Conservation (phyloP, 495 filamentous ascomycete species). For the Pseudoneurospora amorphoporcata region DNA sequence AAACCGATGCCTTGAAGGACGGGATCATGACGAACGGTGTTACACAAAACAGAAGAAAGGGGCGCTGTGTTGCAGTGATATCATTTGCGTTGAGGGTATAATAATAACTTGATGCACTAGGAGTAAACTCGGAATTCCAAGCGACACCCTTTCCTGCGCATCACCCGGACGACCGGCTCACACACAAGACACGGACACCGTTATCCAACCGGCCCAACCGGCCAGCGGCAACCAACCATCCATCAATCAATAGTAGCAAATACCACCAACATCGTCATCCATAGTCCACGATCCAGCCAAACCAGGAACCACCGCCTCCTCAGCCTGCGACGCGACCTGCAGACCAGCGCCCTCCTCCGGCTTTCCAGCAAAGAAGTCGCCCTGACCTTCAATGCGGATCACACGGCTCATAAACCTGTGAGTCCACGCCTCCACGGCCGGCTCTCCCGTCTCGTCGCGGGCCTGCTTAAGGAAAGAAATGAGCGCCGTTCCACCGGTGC, state of each 20-base stretch:
- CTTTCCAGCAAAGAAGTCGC: slow-evolving; percentile 56
- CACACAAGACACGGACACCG: not conserved
- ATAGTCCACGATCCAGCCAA: slow-evolving; percentile 79
- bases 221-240: not conserved
- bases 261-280: slow-evolving; percentile 60
- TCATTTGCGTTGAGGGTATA: not conserved
- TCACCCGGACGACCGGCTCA: too few relatives aligned
- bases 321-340: slow-evolving; percentile 24
- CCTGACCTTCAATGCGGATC: slow-evolving; percentile 31
- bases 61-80: not conserved
- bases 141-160: not conserved
- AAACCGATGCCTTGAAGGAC: too few relatives aligned
- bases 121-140: not conserved
- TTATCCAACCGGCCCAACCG: not conserved
- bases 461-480: slow-evolving; percentile 95
- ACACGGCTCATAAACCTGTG: slow-evolving; percentile 56
- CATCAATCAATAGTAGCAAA: slow-evolving; percentile 32
- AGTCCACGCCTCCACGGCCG: slow-evolving; percentile 77
- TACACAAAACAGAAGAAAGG: not conserved
- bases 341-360: slow-evolving; percentile 20
- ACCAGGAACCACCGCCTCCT: slow-evolving; percentile 64
- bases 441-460: slow-evolving; percentile 89
- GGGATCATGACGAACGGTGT: not conserved
- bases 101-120: not conserved
- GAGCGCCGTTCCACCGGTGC: slow-evolving; percentile 85